Evolutionary conservation across 371 early-diverging fungal species (phyloP).

Genomic region (Synchytrium microbalum): DNA sequence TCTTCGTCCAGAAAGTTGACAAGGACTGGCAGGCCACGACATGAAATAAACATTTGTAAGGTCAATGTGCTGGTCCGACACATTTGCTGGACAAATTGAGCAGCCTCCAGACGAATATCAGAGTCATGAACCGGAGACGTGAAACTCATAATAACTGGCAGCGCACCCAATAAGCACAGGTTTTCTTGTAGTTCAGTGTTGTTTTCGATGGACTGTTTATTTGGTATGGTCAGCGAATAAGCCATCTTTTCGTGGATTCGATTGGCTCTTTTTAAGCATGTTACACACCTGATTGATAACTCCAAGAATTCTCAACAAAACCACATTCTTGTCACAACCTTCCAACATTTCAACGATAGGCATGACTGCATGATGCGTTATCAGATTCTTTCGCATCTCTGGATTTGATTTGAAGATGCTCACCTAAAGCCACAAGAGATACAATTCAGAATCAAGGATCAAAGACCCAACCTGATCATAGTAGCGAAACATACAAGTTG

Average conservation of each 20-base stretch:
- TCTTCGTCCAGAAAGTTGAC: conserved; percentile 41
- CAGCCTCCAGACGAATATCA: conserved; percentile 30
- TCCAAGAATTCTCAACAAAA: conserved; percentile 27
- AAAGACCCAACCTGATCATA: not conserved
- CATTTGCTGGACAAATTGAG: conserved; percentile 38
- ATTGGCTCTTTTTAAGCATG: too few relatives aligned
- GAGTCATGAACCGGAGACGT: conserved; percentile 24
- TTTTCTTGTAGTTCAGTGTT: conserved; percentile 32
- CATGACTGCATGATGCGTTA: conserved; percentile 45
- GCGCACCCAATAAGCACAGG: conserved; percentile 46
- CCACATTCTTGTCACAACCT: conserved; percentile 18
- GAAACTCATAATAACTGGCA: conserved; percentile 40
- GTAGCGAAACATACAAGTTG: conserved; percentile 24
- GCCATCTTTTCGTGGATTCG: not conserved
- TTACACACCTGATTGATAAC: conserved; percentile 36
- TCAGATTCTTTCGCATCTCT: conserved; percentile 33
- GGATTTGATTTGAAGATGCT: conserved; percentile 33
- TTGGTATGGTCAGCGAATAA: not conserved
- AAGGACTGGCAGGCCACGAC: conserved; percentile 41
- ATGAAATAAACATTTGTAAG: conserved; percentile 50
- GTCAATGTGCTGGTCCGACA: conserved; percentile 37
- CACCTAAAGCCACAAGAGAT: conserved; percentile 15
- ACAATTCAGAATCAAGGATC: too few relatives aligned
- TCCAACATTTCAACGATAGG: conserved; percentile 46
- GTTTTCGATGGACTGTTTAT: conserved; percentile 10